A percentile compares a stretch with the other conserved stretches of the same genome.
These are phyloP conservation scores for Nicotiana attenuata DNA, from an alignment of 257 asterid genomes.

Conservation along the genomic window DNA sequence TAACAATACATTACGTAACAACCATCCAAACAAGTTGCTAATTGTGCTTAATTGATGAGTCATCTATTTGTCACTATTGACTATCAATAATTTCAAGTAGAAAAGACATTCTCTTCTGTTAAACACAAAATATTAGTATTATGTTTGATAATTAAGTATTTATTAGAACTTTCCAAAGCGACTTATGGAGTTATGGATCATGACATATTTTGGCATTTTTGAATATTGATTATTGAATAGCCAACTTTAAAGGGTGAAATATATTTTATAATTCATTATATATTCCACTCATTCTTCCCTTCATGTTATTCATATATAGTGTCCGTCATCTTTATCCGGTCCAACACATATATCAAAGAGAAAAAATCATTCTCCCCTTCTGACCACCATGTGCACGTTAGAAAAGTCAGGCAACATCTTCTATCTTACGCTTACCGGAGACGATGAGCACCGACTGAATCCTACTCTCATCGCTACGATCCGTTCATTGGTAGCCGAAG, in stretches of 20 bases:
- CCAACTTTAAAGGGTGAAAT: not conserved
- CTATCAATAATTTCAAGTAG: too few species aligned
- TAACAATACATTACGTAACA: too few species aligned
- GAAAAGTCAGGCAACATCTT: constrained; percentile 62
- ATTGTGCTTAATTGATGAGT: too few species aligned
- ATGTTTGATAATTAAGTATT: too few species aligned
- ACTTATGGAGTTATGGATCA: too few species aligned
- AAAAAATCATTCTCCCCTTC: not conserved
- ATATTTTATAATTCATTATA: not conserved
- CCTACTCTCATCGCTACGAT: constrained; percentile 53
- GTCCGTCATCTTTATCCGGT: not conserved
- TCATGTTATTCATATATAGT: not conserved
- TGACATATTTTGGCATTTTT: too few species aligned
- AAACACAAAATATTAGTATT: too few species aligned
- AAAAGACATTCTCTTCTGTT: too few species aligned
- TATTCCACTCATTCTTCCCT: not conserved
- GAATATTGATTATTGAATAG: too few species aligned
- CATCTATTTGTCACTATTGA: too few species aligned
- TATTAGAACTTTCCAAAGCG: too few species aligned
- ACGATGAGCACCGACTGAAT: constrained; percentile 64
- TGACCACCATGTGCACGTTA: constrained; percentile 57
- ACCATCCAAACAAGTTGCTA: too few species aligned
- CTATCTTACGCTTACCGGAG: constrained; percentile 58
- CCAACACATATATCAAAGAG: not conserved
- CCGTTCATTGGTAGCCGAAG: constrained; percentile 53